Evolutionary conservation across 306 rosid species (phyloP), one percentile per base, ranked within the genome.

Genomic region (Dalbergia cochinchinensis): DNA sequence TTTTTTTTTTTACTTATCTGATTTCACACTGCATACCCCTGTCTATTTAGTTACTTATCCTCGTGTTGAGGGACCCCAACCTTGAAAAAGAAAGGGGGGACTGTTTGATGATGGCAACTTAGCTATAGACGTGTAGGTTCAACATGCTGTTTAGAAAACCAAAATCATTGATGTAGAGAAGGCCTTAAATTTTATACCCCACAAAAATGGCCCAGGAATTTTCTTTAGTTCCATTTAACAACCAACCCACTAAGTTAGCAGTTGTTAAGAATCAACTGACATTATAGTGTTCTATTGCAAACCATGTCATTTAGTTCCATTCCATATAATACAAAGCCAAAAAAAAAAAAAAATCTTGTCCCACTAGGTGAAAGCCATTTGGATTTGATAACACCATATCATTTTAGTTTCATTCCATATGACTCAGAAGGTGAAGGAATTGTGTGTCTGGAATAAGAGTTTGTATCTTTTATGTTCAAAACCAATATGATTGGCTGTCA

Each of bases 401-500:
- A 37, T 37, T 37, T 37, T 37, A 3, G 41, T 37, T 37, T 37
- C 41, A 37, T 6, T 37, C 41, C 7, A 37, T 6, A 37, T 37
- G 7, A 37, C 69, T 69, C 59, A 55, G 31, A 19, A n/a, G 20
- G 34, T 54, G 60, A 57, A 60, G 18, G 18, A 62, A 11, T 31
- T 45, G 61, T 26, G 48, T 58, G 31, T 79, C 42, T 48, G 13
- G 4, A 47, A 37, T 41, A 12, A 5, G 78, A 42, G 15, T 51
- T 60, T 76, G 39, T 69, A 48, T 74, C 59, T 8, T 62, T 13
- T 0, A 20, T 0, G 22, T 22, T 50, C 12, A 19, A 54, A 67
- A 59, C 66, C 37, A 58, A 65, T 85, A 64, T 77, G 78, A 47
- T 60, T 63, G 51, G 11, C 67, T 50, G 76, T 77, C 26, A 48